Percentiles rank a stretch among this genome's conserved stretches.
Evolutionary conservation across 768 basidiomycete genomes (phyloP).

Genomic region (Rossbeevera mucosa): DNA sequence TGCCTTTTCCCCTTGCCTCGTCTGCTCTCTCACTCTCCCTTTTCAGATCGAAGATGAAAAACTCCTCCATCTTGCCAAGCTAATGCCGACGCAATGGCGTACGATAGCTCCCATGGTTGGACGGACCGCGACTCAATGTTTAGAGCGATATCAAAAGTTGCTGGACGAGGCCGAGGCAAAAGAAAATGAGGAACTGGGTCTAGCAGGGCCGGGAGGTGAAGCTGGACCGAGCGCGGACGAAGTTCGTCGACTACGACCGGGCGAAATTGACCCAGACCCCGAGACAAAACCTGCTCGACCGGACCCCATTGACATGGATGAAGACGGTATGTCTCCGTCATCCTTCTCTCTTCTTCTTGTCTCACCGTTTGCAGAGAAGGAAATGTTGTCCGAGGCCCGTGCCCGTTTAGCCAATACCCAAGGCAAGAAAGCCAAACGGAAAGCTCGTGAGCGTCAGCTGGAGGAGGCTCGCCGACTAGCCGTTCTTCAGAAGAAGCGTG

Average conservation of each 20-base stretch:
- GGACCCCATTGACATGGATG: constrained; percentile 99
- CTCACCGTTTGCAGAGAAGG: constrained; percentile 67
- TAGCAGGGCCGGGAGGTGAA: constrained; percentile 78
- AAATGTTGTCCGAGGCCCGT: constrained; percentile 98
- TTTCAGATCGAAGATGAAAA: constrained; percentile 95
- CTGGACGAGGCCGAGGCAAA: constrained; percentile 96
- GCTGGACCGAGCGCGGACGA: constrained; percentile 89
- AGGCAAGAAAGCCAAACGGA: constrained; percentile 98
- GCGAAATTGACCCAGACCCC: constrained; percentile 98
- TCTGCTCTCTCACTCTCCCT: neutral
- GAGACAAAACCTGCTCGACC: constrained; percentile 98
- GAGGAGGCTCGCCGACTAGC: constrained; percentile 95
- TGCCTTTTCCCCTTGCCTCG: constrained; percentile 6
- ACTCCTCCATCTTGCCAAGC: constrained; percentile 91
- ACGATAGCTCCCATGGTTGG: constrained; percentile 99
- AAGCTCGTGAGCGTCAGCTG: constrained; percentile 93
- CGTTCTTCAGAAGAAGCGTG: constrained; percentile 95
- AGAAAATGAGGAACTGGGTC: constrained; percentile 91
- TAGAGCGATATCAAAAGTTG: constrained; percentile 97
- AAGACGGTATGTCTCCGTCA: constrained; percentile 67
- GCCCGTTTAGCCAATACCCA: constrained; percentile 98
- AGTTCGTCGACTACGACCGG: constrained; percentile 81
- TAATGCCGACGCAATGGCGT: constrained; percentile 99
- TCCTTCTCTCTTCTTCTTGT: neutral
- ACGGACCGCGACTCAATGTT: constrained; percentile 93